Evolutionary conservation across 2,329 filamentous ascomycete genomes (phyloP), one percentile per base, ranked within the genome.

Genomic region (Ophiosphaerella herpotricha): DNA sequence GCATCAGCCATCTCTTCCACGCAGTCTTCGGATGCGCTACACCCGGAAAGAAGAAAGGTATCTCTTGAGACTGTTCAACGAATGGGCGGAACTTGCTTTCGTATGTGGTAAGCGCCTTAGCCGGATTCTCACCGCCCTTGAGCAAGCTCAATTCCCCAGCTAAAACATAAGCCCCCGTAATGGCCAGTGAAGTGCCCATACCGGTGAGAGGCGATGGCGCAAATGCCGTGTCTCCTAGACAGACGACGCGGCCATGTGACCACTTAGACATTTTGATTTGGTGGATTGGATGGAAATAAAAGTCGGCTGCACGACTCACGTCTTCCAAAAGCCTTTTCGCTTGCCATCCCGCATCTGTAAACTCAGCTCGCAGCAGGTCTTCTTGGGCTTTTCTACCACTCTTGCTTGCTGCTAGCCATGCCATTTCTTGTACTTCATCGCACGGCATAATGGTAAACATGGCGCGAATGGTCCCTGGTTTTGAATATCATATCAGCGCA

Each of bases 161-260:
- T 11, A 77, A 50, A 7, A 74, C 50, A 39, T 74, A 77, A 1
- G 67, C 68, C 1, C 74, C 75, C 1, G 72, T 44, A n/a, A 76
- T 63, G 6, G 74, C 73, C 3, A 71, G 54, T 9, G 63, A 67
- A 1, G 65, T 64, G 0, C 66, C 66, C 55, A 61, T 61, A 1
- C 82, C 83, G 0, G 77, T 79, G 4, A 78, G 52, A 0, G 77
- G 74, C 0, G 77, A 74, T 0, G 81, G 80, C 21, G 76, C 78
- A 57, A 78, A 80, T 0, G 69, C 82, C 0, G 83, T 79, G 53
- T 86, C 82, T 0, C 82, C 83, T 0, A 84, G 49, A 1, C 84
- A 71, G 1, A 74, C 75, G 1, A 85, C 74, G 0, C 81, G 76
- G 0, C 78, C 77, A 0, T 67, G 64, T 9, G 68, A 78, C 78